Evolutionary conservation across 2,329 filamentous ascomycete genomes (phyloP).

Genomic region (Sporothrix variecibatus): DNA sequence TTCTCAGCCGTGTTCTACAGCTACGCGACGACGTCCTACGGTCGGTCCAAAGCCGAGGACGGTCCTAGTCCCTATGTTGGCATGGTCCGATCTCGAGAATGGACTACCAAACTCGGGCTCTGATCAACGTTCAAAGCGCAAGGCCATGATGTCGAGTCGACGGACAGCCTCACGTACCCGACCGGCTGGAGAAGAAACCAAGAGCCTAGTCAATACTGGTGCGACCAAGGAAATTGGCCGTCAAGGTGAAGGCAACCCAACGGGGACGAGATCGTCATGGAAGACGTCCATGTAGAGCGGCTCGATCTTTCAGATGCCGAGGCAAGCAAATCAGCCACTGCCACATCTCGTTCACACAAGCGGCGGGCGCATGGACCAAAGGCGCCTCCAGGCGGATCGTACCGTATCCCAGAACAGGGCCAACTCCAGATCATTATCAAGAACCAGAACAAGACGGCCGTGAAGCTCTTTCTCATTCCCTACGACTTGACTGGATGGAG

Average conservation of each 20-base stretch:
- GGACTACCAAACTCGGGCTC: conserved; percentile 60
- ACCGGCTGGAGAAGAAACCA: neutral
- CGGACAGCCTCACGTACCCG: conserved; percentile 36
- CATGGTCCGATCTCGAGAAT: conserved; percentile 83
- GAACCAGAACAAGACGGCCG: conserved; percentile 96
- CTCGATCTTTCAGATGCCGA: conserved; percentile 30
- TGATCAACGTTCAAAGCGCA: conserved; percentile 50
- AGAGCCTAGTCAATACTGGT: neutral
- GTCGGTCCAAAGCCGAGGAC: conserved; percentile 68
- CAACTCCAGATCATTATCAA: conserved; percentile 97
- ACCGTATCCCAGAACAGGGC: conserved; percentile 89
- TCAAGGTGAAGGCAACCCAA: neutral
- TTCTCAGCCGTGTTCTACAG: conserved; percentile 97
- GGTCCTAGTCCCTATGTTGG: conserved; percentile 96
- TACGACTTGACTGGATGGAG: conserved; percentile 92
- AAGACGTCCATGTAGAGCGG: conserved; percentile 20
- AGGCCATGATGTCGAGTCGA: conserved; percentile 43
- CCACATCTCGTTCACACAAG: conserved; percentile 41
- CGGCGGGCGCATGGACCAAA: conserved; percentile 54
- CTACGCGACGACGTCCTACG: conserved; percentile 70
- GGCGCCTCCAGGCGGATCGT: conserved; percentile 82
- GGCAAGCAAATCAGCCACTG: conserved; percentile 30
- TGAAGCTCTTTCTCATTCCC: conserved; percentile 91
- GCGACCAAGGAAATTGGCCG: neutral
- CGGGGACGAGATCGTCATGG: conserved; percentile 28